These are phyloP conservation scores for Leccinum boreale DNA, from an alignment of 768 basidiomycete species.

Conservation along the genomic window DNA sequence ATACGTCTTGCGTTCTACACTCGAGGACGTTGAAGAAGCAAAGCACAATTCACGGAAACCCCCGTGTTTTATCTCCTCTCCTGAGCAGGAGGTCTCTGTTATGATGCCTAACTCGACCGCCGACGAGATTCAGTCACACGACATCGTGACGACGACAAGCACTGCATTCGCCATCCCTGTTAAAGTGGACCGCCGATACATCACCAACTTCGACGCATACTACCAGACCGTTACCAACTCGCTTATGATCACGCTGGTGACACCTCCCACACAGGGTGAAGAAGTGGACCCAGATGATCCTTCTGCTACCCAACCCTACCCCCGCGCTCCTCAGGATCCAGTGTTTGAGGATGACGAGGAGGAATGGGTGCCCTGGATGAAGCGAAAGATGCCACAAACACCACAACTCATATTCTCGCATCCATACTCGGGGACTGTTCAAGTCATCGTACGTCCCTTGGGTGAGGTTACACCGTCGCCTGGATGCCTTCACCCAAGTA, in stretches of 20 bases:
- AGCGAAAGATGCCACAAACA: not conserved
- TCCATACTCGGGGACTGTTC: not conserved
- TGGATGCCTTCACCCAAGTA: not conserved
- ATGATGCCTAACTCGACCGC: not conserved
- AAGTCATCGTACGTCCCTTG: not conserved
- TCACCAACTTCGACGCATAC: slow-evolving; percentile 1
- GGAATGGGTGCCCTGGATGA: slow-evolving; percentile 8
- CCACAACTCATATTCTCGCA: not conserved
- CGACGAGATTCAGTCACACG: not conserved
- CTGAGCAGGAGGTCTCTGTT: not conserved
- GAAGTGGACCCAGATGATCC: not conserved
- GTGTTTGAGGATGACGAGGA: slow-evolving; percentile 4
- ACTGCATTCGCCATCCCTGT: not conserved
- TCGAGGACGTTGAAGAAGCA: not conserved
- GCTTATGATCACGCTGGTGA: not conserved
- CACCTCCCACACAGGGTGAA: not conserved
- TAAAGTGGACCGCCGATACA: not conserved
- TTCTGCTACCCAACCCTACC: not conserved
- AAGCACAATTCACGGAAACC: not conserved
- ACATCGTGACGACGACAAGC: not conserved
- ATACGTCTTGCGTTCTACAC: not conserved
- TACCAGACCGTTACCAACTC: not conserved
- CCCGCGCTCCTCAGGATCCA: not conserved
- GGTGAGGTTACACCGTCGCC: not conserved
- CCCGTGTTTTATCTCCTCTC: not conserved